Base-by-base conservation (phyloP, 2,329 filamentous ascomycete species). In the Fusarium keratoplasticum region DNA sequence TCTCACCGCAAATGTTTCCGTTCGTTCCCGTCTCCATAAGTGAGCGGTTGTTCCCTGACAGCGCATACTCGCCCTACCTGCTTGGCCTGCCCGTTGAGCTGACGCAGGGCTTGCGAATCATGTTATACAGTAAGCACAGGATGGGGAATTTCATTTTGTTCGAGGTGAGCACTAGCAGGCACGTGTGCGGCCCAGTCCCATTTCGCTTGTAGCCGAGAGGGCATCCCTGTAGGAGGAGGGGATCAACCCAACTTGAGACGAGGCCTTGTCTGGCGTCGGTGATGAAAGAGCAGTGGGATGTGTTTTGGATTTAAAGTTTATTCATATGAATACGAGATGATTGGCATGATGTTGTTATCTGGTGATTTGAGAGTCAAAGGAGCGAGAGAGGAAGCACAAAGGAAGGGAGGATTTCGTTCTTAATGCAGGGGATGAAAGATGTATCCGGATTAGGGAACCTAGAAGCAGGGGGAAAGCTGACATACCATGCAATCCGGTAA, bases 151-250 rank as follows among this genome's bases (percentile, higher is more conserved):
- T 52, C 47, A 52, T 52, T 52, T 52, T 38, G 55, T 35, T 38
- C 31, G 31, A 22, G 33, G 55, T 38, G 33, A 59, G 55, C 55
- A 59, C 33, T 59, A 38, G 35, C 33, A 59, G 55, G 55, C 55
- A 59, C 55, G 33, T 59, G 35, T 38, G 55, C 33, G 31, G 20
- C 29, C 54, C 55, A 72, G 69, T 66, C 70, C 47, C 69, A 70
- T 72, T 60, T 73, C 70, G 70, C 70, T 72, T 73, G 57, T 60
- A 61, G 31, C 70, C 70, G 70, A 72, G 25, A 31, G 11, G 47
- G 10, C 44, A 66, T 57, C 69, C 70, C 70, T 67, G 47, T 20
- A n/a, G 18, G 18, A 13, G 11, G 18, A 13, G 25, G 27, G 27
- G 25, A 52, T 52, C 55, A 36, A 38, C 55, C 25, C 11, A 25